Conservation (phyloP, 169 alveolate species). For the Neospora caninum region DNA sequence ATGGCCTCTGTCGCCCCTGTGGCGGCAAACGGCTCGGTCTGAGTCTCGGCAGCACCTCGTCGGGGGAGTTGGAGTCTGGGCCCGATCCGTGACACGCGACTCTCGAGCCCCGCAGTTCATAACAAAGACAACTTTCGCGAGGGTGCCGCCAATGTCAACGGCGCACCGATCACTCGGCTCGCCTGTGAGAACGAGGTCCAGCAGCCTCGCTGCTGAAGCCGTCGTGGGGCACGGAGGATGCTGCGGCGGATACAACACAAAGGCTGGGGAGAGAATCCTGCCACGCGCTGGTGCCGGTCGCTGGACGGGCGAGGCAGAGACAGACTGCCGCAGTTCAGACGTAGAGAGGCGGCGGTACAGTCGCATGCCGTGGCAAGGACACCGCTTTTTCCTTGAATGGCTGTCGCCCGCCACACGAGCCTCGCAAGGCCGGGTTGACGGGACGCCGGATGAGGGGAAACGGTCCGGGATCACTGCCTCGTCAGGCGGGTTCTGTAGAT, state of each 20-base stretch:
- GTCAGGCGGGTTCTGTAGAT: too few relatives aligned
- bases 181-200: slow-evolving; percentile 40
- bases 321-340: not conserved
- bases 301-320: not conserved
- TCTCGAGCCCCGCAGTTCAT: not conserved
- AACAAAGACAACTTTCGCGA: slow-evolving; percentile 59
- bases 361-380: not conserved
- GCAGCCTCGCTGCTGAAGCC: slow-evolving; percentile 47
- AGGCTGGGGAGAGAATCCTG: not conserved
- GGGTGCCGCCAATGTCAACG: slow-evolving; percentile 67
- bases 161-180: slow-evolving; percentile 61
- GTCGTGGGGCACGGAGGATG: not conserved
- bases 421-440: too few relatives aligned
- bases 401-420: too few relatives aligned
- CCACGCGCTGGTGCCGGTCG: not conserved
- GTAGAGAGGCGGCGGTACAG: not conserved
- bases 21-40: too few relatives aligned
- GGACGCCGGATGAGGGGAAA: too few relatives aligned
- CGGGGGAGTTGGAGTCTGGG: not conserved
- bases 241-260: slow-evolving; percentile 22
- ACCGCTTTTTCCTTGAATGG: too few relatives aligned
- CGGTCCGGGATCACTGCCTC: too few relatives aligned
- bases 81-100: not conserved
- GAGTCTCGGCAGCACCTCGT: too few relatives aligned
- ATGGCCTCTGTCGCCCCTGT: too few relatives aligned